Evolutionary conservation across 495 filamentous ascomycete species (phyloP).

Genomic region (Aspergillus affinis): DNA sequence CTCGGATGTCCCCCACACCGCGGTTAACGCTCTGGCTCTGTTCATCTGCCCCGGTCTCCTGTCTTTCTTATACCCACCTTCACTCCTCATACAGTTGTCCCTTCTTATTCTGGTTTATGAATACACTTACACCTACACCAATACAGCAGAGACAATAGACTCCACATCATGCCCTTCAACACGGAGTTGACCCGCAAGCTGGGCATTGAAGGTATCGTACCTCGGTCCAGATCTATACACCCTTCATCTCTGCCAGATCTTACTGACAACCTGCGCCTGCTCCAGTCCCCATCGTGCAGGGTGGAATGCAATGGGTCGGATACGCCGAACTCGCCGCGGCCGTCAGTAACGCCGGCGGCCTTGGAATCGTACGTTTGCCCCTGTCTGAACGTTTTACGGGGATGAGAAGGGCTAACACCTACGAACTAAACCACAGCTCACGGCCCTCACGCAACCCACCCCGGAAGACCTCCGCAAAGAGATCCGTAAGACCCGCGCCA

Average conservation of each 20-base stretch:
- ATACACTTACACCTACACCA: neutral
- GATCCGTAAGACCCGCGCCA: conserved; percentile 78
- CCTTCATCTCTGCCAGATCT: neutral
- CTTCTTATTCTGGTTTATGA: neutral
- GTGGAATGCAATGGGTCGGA: conserved; percentile 92
- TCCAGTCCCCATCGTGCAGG: conserved; percentile 92
- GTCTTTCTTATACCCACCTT: neutral
- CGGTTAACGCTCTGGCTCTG: conserved; percentile 8
- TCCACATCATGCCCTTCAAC: conserved; percentile 75
- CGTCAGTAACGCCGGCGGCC: conserved; percentile 91
- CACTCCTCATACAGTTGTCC: neutral
- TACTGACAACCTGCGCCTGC: conserved; percentile 2
- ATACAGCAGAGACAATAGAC: neutral
- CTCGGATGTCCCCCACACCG: conserved; percentile 6
- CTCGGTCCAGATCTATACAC: neutral
- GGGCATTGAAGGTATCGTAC: conserved; percentile 69
- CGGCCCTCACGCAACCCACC: conserved; percentile 90
- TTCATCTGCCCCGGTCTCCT: neutral
- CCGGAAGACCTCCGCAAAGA: conserved; percentile 92
- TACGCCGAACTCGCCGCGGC: conserved; percentile 91
- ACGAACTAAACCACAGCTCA: conserved; percentile 50
- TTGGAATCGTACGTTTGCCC: conserved; percentile 68
- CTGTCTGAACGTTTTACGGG: neutral
- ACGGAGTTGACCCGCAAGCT: conserved; percentile 86
- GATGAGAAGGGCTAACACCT: neutral